Evolutionary conservation across 345 rosid genomes (phyloP).

Genomic region (Trapa incisa): DNA sequence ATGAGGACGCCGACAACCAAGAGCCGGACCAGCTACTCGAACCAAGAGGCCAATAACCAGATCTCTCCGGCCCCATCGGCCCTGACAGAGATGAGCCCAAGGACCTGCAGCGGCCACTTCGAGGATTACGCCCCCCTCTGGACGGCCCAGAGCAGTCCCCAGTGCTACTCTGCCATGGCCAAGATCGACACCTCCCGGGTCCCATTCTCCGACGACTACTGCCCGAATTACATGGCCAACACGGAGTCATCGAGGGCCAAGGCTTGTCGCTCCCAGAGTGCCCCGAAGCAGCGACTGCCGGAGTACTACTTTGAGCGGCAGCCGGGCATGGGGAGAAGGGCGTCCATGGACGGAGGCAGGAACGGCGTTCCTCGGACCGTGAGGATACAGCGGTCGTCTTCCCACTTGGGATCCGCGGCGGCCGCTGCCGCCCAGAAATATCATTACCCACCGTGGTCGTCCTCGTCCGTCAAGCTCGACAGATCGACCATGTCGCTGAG

Average conservation of each 20-base stretch:
- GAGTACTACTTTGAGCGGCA: conserved; percentile 61
- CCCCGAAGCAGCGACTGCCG: conserved; percentile 55
- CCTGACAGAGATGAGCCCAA: conserved; percentile 59
- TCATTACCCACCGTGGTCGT: conserved; percentile 64
- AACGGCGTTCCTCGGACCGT: conserved; percentile 42
- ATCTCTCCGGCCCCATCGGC: conserved; percentile 55
- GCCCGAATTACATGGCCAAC: conserved; percentile 83
- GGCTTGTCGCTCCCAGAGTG: conserved; percentile 59
- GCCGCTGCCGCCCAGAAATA: conserved; percentile 31
- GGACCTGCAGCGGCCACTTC: conserved; percentile 60
- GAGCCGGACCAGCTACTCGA: conserved; percentile 31
- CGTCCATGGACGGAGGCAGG: conserved; percentile 56
- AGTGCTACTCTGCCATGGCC: conserved; percentile 41
- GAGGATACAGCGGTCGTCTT: conserved; percentile 86
- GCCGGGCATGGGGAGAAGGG: conserved; percentile 45
- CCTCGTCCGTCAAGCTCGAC: conserved; percentile 72
- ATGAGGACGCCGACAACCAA: conserved; percentile 19
- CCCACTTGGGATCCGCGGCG: conserved; percentile 38
- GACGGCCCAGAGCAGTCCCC: conserved; percentile 65
- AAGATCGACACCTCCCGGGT: conserved; percentile 41
- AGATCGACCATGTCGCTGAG: conserved; percentile 52
- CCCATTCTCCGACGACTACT: conserved; percentile 33
- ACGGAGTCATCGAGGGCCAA: conserved; percentile 76
- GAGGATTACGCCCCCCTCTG: conserved; percentile 46
- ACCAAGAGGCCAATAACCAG: conserved; percentile 19